Conservation (phyloP, 768 basidiomycete species). For the Hirschioporus abietinus region DNA sequence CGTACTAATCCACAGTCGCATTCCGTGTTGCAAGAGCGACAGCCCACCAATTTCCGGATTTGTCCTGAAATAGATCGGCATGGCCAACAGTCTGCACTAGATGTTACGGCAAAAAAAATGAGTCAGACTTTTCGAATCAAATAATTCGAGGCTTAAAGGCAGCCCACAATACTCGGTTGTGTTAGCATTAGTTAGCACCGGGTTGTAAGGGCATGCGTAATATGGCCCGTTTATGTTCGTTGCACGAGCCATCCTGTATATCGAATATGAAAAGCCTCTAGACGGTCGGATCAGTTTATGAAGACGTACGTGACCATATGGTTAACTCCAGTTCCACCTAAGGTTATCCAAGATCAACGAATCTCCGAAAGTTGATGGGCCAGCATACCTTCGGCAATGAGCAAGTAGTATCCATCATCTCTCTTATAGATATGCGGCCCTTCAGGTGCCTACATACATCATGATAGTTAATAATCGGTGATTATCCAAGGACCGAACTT, state of each 20-base stretch:
- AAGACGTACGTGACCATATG: conserved; percentile 4
- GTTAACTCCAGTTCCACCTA: neutral
- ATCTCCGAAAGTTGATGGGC: neutral
- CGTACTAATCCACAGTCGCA: conserved; percentile 4
- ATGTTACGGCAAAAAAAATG: neutral
- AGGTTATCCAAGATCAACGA: neutral
- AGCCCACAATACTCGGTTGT: conserved; percentile 12
- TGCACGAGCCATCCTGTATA: conserved; percentile 24
- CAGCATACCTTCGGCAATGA: conserved; percentile 29
- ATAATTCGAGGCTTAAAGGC: neutral
- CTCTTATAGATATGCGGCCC: conserved; percentile 22
- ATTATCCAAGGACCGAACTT: neutral
- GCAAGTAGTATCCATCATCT: conserved; percentile 24
- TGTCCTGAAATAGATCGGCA: conserved; percentile 31
- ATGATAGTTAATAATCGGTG: neutral
- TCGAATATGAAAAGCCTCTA: neutral
- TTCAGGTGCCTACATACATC: conserved; percentile 17
- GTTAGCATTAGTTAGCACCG: conserved; percentile 24
- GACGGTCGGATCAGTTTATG: conserved; percentile 9
- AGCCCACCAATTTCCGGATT: conserved; percentile 26
- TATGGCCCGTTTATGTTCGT: conserved; percentile 26
- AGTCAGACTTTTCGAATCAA: neutral
- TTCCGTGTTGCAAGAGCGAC: conserved; percentile 19
- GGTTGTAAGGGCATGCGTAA: conserved; percentile 18
- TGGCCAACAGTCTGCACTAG: conserved; percentile 35